Percentiles rank a stretch among this genome's conserved stretches.
Evolutionary conservation across 2,329 filamentous ascomycete genomes (phyloP).

Genomic region (Penicillium sp.): DNA sequence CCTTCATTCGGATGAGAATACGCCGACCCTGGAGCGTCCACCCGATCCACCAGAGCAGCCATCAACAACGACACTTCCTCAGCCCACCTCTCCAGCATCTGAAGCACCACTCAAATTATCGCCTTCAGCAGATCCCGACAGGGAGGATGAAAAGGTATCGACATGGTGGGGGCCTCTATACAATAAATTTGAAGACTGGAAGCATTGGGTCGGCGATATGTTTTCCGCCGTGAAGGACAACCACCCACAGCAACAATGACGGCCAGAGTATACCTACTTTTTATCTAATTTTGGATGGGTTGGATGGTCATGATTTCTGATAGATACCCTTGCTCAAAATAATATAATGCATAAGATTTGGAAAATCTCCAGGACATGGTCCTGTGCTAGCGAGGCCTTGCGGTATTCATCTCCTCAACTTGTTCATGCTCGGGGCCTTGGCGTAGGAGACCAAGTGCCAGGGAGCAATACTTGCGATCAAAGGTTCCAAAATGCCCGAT

Average conservation of each 20-base stretch:
- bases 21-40: conserved; percentile 31
- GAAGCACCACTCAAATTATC: background rate
- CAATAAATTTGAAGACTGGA: conserved; percentile 35
- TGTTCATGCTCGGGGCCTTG: background rate
- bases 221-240: conserved; percentile 32
- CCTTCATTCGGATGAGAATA: conserved; percentile 43
- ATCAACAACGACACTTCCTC: conserved; percentile 4
- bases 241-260: conserved; percentile 11
- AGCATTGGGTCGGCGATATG: conserved; percentile 37
- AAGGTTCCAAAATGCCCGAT: too few relatives aligned
- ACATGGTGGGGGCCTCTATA: conserved; percentile 37
- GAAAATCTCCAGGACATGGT: background rate
- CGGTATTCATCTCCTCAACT: background rate
- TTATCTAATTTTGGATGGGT: background rate
- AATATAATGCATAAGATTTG: background rate
- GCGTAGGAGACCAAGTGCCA: background rate
- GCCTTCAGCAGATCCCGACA: conserved; percentile 16
- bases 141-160: conserved; percentile 19
- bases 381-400: background rate
- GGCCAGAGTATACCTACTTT: background rate
- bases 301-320: conserved; percentile 9
- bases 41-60: conserved; percentile 32
- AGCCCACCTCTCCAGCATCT: conserved; percentile 5
- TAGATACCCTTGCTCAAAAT: conserved; percentile 19
- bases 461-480: too few relatives aligned